phyloP scores from a whole-genome alignment of 139 green algal species.

The Haematococcus sp. region DNA sequence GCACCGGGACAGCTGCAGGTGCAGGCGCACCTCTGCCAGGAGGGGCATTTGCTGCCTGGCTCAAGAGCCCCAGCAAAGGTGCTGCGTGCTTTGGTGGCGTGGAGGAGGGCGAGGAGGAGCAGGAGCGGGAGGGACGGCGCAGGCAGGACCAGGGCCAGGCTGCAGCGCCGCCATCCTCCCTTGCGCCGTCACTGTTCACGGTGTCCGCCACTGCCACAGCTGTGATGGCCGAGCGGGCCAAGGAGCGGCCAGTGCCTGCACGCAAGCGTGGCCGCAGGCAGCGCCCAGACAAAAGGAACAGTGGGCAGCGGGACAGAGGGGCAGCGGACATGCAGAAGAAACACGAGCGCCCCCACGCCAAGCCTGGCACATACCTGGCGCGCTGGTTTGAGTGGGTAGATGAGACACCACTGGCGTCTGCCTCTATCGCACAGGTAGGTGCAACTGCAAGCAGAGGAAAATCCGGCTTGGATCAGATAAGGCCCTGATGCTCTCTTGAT shows the following conservation, averaged over 20 bases:
- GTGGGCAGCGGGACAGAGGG: background rate
- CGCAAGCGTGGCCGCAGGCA: too few relatives aligned
- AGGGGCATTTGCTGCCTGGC: too few relatives aligned
- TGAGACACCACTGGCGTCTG: background rate
- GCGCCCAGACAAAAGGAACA: background rate
- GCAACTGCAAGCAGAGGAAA: too few relatives aligned
- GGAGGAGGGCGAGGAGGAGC: background rate
- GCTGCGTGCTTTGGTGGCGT: too few relatives aligned
- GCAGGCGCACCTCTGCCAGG: too few relatives aligned
- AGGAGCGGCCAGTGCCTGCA: background rate
- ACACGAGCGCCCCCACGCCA: too few relatives aligned
- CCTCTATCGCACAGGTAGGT: conserved; percentile 3
- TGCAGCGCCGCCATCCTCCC: background rate
- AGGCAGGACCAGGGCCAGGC: background rate
- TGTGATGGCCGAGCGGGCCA: background rate
- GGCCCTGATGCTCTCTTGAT: too few relatives aligned
- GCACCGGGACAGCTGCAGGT: too few relatives aligned
- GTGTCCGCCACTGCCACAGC: background rate
- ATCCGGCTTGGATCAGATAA: too few relatives aligned
- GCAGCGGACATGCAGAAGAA: too few relatives aligned
- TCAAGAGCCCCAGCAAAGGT: too few relatives aligned
- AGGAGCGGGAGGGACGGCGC: background rate
- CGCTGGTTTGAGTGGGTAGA: conserved; percentile 1
- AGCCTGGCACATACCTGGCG: background rate
- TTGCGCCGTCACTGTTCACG: background rate